phyloP scores from a whole-genome alignment of 208 protist species.

The Crithidia brevicula region DNA sequence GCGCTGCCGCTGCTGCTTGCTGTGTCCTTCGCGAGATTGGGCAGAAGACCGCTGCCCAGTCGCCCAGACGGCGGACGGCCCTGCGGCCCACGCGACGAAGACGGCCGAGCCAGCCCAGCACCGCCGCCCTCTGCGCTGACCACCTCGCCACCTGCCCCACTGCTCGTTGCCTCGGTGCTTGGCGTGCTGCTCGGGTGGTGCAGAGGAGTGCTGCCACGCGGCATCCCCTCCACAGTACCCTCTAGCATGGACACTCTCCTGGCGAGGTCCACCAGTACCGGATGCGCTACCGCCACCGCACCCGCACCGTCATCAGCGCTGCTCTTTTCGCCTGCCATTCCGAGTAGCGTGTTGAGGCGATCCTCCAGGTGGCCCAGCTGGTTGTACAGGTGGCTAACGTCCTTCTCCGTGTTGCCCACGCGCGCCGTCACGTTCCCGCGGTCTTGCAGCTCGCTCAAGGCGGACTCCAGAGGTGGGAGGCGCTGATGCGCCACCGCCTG shows the following conservation, averaged over 20 bases:
- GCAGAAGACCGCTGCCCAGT: conserved; percentile 13
- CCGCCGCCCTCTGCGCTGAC: conserved; percentile 17
- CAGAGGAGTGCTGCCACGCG: not conserved
- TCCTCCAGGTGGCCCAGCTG: conserved; percentile 56
- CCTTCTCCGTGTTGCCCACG: conserved; percentile 30
- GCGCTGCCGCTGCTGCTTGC: conserved; percentile 8
- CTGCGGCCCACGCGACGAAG: conserved; percentile 1
- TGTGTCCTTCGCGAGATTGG: conserved; percentile 11
- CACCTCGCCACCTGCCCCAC: conserved; percentile 12
- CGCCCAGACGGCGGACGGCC: conserved; percentile 32
- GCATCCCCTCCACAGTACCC: conserved; percentile 44
- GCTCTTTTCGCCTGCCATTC: conserved; percentile 15
- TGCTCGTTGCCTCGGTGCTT: not conserved
- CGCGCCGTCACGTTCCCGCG: conserved; percentile 3
- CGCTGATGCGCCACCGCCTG: conserved; percentile 36
- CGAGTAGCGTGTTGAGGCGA: conserved; percentile 48
- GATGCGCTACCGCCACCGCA: too few relatives aligned
- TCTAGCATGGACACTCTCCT: conserved; percentile 55
- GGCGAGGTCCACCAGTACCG: conserved; percentile 47
- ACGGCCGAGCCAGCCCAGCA: not conserved
- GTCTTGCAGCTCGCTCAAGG: conserved; percentile 25
- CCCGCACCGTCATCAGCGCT: conserved; percentile 5
- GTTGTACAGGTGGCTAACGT: conserved; percentile 34
- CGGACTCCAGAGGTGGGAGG: conserved; percentile 30
- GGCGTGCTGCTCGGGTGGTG: not conserved